Conservation (phyloP, 306 rosid species). For the Prunus campanulata region DNA sequence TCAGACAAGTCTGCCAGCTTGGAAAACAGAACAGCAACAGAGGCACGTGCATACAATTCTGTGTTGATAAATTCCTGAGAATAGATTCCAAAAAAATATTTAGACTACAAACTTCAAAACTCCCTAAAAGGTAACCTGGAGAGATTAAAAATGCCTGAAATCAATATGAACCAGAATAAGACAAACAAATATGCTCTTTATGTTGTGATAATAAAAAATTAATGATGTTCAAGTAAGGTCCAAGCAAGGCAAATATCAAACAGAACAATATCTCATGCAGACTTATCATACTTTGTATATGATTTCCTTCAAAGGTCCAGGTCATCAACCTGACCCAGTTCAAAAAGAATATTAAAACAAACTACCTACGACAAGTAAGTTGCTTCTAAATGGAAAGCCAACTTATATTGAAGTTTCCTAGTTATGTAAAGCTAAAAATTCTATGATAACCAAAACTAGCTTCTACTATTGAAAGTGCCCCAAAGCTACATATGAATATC, state of each 20-base stretch:
- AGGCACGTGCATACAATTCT: slow-evolving; percentile 93
- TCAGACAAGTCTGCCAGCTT: slow-evolving; percentile 69
- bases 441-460: neutral
- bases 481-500: neutral
- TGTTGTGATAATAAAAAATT: too few relatives aligned
- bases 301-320: neutral
- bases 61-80: slow-evolving; percentile 87
- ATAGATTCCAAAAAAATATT: slow-evolving; percentile 27
- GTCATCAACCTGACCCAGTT: neutral
- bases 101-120: slow-evolving; percentile 15
- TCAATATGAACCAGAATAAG: slow-evolving; percentile 4
- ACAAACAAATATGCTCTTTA: neutral
- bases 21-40: slow-evolving; percentile 85
- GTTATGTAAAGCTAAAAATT: neutral
- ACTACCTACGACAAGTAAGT: neutral
- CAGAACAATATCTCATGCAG: neutral
- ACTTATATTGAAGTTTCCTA: neutral
- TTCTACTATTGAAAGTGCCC: too few relatives aligned
- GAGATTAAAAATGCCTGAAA: neutral
- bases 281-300: neutral
- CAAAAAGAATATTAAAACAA: neutral
- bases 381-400: neutral
- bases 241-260: neutral
- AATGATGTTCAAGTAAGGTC: neutral
- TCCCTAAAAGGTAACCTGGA: slow-evolving; percentile 11